Evolutionary conservation across 2,329 filamentous ascomycete genomes (phyloP).

Genomic region (Colletotrichum sublineola): DNA sequence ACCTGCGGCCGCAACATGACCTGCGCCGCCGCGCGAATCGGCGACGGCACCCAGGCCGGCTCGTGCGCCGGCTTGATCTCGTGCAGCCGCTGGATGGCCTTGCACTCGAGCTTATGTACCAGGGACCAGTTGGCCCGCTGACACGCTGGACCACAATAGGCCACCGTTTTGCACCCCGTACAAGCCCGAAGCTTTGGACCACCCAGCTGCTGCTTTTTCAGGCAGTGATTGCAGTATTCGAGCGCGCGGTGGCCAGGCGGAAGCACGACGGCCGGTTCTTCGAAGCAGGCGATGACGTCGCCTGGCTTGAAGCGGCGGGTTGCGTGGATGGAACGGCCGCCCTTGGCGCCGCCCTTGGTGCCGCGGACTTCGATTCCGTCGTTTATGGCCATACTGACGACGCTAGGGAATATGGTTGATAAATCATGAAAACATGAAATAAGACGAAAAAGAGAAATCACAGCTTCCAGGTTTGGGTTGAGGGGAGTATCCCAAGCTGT

Average conservation of each 20-base stretch:
- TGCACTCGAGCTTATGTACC: constrained; percentile 69
- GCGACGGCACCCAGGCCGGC: constrained; percentile 61
- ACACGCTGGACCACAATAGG: constrained; percentile 68
- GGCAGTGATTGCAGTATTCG: constrained; percentile 64
- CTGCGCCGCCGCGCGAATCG: constrained; percentile 67
- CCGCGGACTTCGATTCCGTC: constrained; percentile 32
- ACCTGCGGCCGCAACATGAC: constrained; percentile 57
- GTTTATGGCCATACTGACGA: constrained; percentile 1
- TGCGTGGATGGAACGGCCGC: constrained; percentile 60
- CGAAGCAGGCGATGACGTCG: constrained; percentile 60
- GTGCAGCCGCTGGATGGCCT: constrained; percentile 50
- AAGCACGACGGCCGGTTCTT: constrained; percentile 59
- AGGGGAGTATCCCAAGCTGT: neutral
- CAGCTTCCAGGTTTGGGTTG: neutral
- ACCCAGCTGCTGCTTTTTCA: constrained; percentile 44
- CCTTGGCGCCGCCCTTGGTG: constrained; percentile 49
- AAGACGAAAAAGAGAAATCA: neutral
- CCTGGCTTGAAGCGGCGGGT: constrained; percentile 59
- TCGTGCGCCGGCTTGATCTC: constrained; percentile 54
- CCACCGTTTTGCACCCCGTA: constrained; percentile 64
- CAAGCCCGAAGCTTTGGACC: constrained; percentile 52
- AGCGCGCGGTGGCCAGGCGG: constrained; percentile 59
- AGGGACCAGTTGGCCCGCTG: constrained; percentile 67
- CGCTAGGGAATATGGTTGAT: neutral
- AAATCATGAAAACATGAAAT: neutral